Conservation (phyloP, 495 filamentous ascomycete genomes). For the Talaromyces borbonicus region DNA sequence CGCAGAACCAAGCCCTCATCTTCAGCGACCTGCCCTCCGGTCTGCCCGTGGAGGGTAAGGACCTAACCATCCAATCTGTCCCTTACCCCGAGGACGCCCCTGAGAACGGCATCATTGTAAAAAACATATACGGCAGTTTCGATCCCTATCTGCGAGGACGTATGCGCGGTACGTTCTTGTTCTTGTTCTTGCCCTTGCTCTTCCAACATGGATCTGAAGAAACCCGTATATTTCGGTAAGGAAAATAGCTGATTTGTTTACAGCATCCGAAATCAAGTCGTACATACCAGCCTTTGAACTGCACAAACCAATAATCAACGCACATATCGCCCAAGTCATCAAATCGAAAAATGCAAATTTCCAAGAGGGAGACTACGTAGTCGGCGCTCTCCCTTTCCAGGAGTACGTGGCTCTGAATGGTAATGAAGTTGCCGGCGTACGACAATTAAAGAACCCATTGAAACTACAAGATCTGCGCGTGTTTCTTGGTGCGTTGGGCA, state of each 20-base stretch:
- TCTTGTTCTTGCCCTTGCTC: no score
- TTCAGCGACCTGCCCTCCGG: slow-evolving; percentile 64
- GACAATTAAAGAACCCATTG: slow-evolving; percentile 34
- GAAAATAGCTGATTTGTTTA: not conserved
- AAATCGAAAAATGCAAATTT: slow-evolving; percentile 53
- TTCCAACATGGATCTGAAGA: no score
- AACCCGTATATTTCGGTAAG: not conserved
- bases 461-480: slow-evolving; percentile 36
- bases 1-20: slow-evolving; percentile 68
- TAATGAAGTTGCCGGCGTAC: slow-evolving; percentile 23
- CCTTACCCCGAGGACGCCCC: slow-evolving; percentile 59
- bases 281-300: slow-evolving; percentile 52
- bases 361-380: slow-evolving; percentile 57
- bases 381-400: slow-evolving; percentile 48
- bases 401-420: slow-evolving; percentile 40
- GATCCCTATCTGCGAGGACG: slow-evolving; percentile 84
- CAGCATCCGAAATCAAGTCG: slow-evolving; percentile 40
- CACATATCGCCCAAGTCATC: slow-evolving; percentile 50
- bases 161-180: slow-evolving; percentile 26
- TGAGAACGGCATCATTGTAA: slow-evolving; percentile 56
- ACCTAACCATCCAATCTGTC: slow-evolving; percentile 59
- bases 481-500: slow-evolving; percentile 67
- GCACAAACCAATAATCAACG: slow-evolving; percentile 47
- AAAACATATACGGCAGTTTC: slow-evolving; percentile 70
- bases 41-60: slow-evolving; percentile 59